Evolutionary conservation across 1,139 yeast genomes (phyloP).

Genomic region (Candida anutae): DNA sequence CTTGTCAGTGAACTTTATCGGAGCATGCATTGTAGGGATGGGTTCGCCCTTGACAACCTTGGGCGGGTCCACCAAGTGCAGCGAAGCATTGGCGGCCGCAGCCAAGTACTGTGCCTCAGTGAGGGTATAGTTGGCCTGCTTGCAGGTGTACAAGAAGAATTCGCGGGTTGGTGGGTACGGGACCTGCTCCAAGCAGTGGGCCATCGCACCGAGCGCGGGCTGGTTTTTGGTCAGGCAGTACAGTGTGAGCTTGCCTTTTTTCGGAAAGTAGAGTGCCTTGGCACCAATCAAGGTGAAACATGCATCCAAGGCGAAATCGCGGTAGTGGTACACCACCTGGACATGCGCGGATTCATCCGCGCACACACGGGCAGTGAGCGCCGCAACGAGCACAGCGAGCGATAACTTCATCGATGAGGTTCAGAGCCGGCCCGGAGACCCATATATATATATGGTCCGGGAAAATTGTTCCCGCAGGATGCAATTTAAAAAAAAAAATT

Average conservation of each 20-base stretch:
- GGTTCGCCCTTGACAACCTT: background rate
- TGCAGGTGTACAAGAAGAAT: slow-evolving; percentile 19
- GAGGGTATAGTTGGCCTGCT: slow-evolving; percentile 11
- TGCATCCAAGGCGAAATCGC: slow-evolving; percentile 11
- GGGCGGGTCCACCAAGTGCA: slow-evolving; percentile 13
- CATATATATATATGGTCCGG: no score
- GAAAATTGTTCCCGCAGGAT: no score
- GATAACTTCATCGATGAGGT: no score
- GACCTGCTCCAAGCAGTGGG: slow-evolving; percentile 23
- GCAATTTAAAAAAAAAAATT: no score
- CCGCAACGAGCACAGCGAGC: no score
- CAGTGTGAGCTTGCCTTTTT: slow-evolving; percentile 15
- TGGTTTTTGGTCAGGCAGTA: slow-evolving; percentile 26
- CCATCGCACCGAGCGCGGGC: slow-evolving; percentile 33
- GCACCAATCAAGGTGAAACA: slow-evolving; percentile 22
- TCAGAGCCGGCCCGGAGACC: no score
- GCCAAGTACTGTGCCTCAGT: slow-evolving; percentile 20
- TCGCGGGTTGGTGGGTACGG: slow-evolving; percentile 13
- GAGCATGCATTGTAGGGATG: slow-evolving; percentile 17
- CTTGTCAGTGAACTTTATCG: slow-evolving; percentile 17
- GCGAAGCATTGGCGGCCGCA: slow-evolving; percentile 34
- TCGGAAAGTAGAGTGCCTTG: slow-evolving; percentile 18
- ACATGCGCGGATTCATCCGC: no score
- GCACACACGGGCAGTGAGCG: no score
- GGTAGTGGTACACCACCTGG: slow-evolving; percentile 6